Conservation (phyloP, 169 alveolate species). For the Plasmodium vinckei region DNA sequence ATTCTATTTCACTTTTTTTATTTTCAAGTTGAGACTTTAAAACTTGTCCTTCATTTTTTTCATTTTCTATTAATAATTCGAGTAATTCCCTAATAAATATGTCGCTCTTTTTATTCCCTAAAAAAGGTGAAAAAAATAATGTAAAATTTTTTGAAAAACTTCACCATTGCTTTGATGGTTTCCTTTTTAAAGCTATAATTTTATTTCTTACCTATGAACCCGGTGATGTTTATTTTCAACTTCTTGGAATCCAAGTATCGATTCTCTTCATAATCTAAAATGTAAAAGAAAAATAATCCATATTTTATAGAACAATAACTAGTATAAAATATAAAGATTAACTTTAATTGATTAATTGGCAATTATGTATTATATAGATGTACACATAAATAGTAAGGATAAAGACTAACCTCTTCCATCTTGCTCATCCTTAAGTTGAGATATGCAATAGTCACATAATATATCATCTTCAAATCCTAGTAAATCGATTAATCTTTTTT, state of each 20-base stretch:
- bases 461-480: constrained; percentile 87
- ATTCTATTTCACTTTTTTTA: constrained; percentile 40
- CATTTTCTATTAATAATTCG: constrained; percentile 32
- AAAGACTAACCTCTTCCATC: constrained; percentile 77
- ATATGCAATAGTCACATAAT: constrained; percentile 82
- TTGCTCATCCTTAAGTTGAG: constrained; percentile 81
- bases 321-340: not conserved
- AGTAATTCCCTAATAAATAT: constrained; percentile 33
- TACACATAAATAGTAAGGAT: no score
- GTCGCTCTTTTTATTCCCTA: constrained; percentile 62
- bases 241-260: constrained; percentile 31
- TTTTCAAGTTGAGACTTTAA: constrained; percentile 7
- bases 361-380: no score
- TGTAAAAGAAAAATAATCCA: not conserved
- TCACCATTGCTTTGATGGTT: not conserved
- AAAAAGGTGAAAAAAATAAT: not conserved
- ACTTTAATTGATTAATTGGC: no score
- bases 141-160: not conserved
- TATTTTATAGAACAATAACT: not conserved
- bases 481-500: constrained; percentile 82
- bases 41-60: constrained; percentile 20
- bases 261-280: constrained; percentile 33
- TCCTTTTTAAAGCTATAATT: not conserved
- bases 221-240: constrained; percentile 55
- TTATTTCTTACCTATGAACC: constrained; percentile 36